Conservation (phyloP, 2,329 filamentous ascomycete species). For the Neodidymelliopsis sp. region DNA sequence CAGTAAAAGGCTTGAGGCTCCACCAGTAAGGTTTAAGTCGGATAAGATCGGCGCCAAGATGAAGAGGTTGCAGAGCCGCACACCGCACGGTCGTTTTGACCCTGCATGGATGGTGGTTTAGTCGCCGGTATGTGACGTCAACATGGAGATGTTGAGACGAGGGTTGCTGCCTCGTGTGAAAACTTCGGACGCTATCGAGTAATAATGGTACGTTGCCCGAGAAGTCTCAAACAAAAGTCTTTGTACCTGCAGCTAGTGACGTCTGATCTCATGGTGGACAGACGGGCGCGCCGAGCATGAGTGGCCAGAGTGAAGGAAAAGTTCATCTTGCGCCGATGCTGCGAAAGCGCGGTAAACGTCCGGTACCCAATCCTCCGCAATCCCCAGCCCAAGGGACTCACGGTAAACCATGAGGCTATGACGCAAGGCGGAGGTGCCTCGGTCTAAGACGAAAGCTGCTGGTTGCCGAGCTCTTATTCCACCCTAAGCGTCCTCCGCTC, state of each 20-base stretch:
- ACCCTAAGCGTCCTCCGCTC: slow-evolving; percentile 33
- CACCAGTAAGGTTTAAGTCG: slow-evolving; percentile 24
- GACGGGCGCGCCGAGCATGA: background rate
- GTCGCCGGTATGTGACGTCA: slow-evolving; percentile 31
- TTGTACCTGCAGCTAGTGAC: slow-evolving; percentile 13
- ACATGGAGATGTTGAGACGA: slow-evolving; percentile 31
- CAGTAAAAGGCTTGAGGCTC: slow-evolving; percentile 21
- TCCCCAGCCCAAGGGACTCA: slow-evolving; percentile 11
- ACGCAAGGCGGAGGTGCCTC: slow-evolving; percentile 29
- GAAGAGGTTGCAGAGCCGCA: slow-evolving; percentile 41
- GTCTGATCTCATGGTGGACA: slow-evolving; percentile 5
- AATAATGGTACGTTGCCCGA: slow-evolving; percentile 24
- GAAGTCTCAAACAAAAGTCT: background rate
- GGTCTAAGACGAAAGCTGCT: slow-evolving; percentile 29
- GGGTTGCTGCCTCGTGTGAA: slow-evolving; percentile 24
- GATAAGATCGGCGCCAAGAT: slow-evolving; percentile 39
- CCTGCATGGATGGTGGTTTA: slow-evolving; percentile 27
- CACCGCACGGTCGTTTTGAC: slow-evolving; percentile 32
- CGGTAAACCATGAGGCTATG: slow-evolving; percentile 20
- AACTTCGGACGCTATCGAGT: slow-evolving; percentile 22
- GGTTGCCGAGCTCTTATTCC: slow-evolving; percentile 35
- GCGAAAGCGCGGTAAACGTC: slow-evolving; percentile 9
- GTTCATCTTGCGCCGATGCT: slow-evolving; percentile 1
- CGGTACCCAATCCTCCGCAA: slow-evolving; percentile 16
- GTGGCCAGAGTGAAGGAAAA: slow-evolving; percentile 1